phyloP scores from a whole-genome alignment of 495 filamentous ascomycete genomes.

The Hypoxylon fragiforme region DNA sequence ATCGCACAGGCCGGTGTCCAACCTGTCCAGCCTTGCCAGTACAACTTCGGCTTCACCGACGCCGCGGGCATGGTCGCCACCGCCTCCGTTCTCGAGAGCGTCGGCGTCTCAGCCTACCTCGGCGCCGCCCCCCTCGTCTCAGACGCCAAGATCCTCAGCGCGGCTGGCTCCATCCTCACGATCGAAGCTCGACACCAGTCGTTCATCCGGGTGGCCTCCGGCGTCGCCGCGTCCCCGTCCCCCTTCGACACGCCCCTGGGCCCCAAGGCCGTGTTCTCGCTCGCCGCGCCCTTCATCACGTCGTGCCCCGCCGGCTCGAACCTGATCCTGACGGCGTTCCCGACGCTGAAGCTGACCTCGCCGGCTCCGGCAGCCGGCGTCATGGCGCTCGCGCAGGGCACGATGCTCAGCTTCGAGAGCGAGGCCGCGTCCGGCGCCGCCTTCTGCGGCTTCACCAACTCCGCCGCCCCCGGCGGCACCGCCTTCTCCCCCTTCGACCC shows the following conservation, averaged over 20 bases:
- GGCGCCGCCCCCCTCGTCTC: constrained; percentile 62
- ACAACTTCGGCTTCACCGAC: constrained; percentile 65
- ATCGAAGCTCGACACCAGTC: constrained; percentile 65
- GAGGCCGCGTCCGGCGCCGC: constrained; percentile 46
- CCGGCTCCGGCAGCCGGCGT: constrained; percentile 49
- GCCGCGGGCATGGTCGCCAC: constrained; percentile 62
- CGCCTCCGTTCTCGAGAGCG: constrained; percentile 62
- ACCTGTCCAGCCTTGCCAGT: constrained; percentile 62
- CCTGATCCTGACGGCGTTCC: constrained; percentile 61
- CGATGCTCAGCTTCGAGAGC: constrained; percentile 46
- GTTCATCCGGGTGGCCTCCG: constrained; percentile 56
- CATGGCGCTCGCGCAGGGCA: constrained; percentile 46
- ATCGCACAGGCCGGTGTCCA: constrained; percentile 57
- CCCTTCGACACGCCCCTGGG: constrained; percentile 64
- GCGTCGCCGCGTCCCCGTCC: constrained; percentile 54
- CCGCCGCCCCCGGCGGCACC: constrained; percentile 54
- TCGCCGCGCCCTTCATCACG: constrained; percentile 65
- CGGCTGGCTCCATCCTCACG: constrained; percentile 62
- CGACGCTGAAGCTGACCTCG: constrained; percentile 54
- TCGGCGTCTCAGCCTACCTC: constrained; percentile 65
- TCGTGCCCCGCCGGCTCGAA: constrained; percentile 61
- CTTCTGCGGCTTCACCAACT: constrained; percentile 62
- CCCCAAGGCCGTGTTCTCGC: constrained; percentile 61
- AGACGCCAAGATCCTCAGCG: constrained; percentile 55
- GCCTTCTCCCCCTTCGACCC: constrained; percentile 53